Percentiles rank a stretch among this genome's conserved stretches.
These are phyloP conservation scores for Posidonia oceanica DNA, from an alignment of 116 monocot genomes.

Conservation along the genomic window DNA sequence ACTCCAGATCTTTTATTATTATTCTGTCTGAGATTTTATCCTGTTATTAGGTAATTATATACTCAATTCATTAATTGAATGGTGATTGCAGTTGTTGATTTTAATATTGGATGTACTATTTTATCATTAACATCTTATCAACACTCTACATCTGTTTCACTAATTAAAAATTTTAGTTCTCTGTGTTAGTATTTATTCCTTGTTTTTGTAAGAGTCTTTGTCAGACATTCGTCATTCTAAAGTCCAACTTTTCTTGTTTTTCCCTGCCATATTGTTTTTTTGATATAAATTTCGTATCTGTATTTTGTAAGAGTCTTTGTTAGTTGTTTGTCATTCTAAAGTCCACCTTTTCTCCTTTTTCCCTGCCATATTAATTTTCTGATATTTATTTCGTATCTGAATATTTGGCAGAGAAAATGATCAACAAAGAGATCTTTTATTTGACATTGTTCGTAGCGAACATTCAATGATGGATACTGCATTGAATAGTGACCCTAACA, in stretches of 20 bases:
- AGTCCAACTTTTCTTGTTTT: neutral
- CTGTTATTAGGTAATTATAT: no score
- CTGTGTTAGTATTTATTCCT: no score
- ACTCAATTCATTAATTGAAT: no score
- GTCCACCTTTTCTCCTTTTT: neutral
- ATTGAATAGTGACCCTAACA: conserved; percentile 39
- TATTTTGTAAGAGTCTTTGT: neutral
- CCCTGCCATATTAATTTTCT: neutral
- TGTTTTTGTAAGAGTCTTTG: no score
- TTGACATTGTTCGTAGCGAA: conserved; percentile 50
- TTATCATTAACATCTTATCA: no score
- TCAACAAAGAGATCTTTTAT: conserved; percentile 59
- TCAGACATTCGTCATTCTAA: neutral
- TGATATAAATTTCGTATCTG: neutral
- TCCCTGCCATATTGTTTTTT: neutral
- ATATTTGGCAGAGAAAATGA: conserved; percentile 48
- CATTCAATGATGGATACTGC: conserved; percentile 57
- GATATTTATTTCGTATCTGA: neutral
- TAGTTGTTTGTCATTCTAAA: neutral
- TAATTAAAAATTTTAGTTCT: no score
- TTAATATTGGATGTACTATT: no score
- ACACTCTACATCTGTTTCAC: no score
- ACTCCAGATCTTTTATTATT: no score
- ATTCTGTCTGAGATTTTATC: no score
- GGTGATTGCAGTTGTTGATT: no score